Conservation (phyloP, 768 basidiomycete genomes). For the Kwoniella dejecticola region DNA sequence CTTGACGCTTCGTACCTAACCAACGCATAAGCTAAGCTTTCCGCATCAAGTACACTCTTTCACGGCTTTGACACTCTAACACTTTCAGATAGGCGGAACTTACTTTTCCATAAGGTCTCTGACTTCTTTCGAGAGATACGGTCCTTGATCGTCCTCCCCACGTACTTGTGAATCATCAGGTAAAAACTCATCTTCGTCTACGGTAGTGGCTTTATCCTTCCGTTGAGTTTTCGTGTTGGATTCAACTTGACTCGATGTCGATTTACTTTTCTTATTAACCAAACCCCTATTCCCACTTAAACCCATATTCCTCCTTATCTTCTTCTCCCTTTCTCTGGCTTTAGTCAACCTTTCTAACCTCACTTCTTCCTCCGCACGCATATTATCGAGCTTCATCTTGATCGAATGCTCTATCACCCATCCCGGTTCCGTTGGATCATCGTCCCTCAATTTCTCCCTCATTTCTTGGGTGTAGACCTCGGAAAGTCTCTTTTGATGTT, state of each 20-base stretch:
- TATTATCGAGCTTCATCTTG: constrained; percentile 35
- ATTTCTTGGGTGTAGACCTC: constrained; percentile 26
- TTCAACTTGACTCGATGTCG: not conserved
- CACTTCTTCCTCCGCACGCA: constrained; percentile 24
- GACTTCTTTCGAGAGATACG: constrained; percentile 75
- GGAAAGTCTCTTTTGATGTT: constrained; percentile 35
- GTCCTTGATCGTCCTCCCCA: constrained; percentile 48
- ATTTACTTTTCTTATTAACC: constrained; percentile 6
- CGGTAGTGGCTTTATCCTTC: constrained; percentile 43
- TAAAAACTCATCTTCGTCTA: constrained; percentile 70
- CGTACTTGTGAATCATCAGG: constrained; percentile 64
- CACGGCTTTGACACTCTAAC: too few relatives aligned
- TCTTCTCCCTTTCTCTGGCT: constrained; percentile 46
- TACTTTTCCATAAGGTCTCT: constrained; percentile 79
- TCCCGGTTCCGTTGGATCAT: constrained; percentile 50
- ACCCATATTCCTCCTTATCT: constrained; percentile 6
- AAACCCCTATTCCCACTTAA: constrained; percentile 23
- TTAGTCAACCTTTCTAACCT: constrained; percentile 25
- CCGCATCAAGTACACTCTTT: not conserved
- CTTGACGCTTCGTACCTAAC: constrained; percentile 36
- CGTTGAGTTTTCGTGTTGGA: too few relatives aligned
- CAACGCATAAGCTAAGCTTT: not conserved
- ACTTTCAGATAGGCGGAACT: constrained; percentile 40
- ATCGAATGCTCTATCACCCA: constrained; percentile 54
- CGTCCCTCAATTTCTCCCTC: constrained; percentile 24